Evolutionary conservation across 257 asterid species (phyloP).

Genomic region (Nicotiana sylvestris): DNA sequence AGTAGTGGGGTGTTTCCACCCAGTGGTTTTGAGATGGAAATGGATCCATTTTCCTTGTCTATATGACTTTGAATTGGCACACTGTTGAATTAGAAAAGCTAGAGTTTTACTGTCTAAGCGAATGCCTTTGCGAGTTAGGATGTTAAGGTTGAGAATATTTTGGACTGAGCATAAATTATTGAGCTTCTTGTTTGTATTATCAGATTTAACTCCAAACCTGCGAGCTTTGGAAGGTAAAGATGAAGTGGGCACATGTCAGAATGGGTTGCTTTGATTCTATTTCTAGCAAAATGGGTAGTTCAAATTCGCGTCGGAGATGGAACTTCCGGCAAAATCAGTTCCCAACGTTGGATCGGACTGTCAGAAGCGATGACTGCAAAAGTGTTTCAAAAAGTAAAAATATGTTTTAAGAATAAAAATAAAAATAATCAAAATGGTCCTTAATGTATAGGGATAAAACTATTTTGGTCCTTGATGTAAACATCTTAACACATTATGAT

Average conservation of each 20-base stretch:
- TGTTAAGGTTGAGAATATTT: slow-evolving; percentile 34
- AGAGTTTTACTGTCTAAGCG: slow-evolving; percentile 37
- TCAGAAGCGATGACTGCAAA: background rate
- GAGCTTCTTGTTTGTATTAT: slow-evolving; percentile 15
- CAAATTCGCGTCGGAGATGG: slow-evolving; percentile 26
- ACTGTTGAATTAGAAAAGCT: slow-evolving; percentile 46
- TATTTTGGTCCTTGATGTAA: no score
- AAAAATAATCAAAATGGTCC: no score
- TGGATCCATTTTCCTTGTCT: slow-evolving; percentile 52
- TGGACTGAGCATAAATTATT: slow-evolving; percentile 43
- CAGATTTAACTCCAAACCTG: slow-evolving; percentile 4
- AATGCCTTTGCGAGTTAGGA: slow-evolving; percentile 47
- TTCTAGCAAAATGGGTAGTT: slow-evolving; percentile 24
- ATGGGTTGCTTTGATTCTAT: slow-evolving; percentile 22
- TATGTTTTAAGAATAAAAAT: no score
- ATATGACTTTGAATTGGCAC: slow-evolving; percentile 40
- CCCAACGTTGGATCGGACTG: no score
- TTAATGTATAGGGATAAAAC: no score
- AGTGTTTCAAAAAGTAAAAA: no score
- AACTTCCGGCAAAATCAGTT: slow-evolving; percentile 24
- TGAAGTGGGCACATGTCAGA: slow-evolving; percentile 50
- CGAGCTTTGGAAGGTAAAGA: slow-evolving; percentile 11
- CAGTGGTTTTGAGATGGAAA: slow-evolving; percentile 50
- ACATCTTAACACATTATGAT: no score
- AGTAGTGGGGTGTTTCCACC: slow-evolving; percentile 46